These are phyloP conservation scores for Fusarium sp. DNA, from an alignment of 2,329 filamentous ascomycete species.

Conservation along the genomic window DNA sequence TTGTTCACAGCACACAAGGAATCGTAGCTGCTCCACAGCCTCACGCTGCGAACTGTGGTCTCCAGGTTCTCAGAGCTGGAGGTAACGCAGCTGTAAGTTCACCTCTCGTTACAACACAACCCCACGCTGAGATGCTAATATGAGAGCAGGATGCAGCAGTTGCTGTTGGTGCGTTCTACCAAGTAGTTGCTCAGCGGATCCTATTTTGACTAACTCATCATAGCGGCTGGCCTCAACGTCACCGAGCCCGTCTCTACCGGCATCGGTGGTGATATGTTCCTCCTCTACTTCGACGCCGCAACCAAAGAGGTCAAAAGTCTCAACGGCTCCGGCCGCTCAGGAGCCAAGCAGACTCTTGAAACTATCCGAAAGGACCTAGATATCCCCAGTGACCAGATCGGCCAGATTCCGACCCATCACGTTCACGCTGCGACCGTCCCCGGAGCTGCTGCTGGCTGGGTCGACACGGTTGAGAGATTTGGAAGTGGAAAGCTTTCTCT, in stretches of 20 bases:
- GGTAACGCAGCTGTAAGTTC: conserved; percentile 88
- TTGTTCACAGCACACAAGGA: conserved; percentile 91
- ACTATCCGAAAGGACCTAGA: conserved; percentile 74
- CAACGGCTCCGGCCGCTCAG: conserved; percentile 92
- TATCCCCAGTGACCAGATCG: conserved; percentile 63
- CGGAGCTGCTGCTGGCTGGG: conserved; percentile 92
- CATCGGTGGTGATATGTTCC: conserved; percentile 97
- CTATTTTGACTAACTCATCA: background rate
- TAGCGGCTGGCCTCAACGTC: conserved; percentile 89
- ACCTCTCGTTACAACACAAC: too few species aligned
- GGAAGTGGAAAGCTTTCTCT: conserved; percentile 85
- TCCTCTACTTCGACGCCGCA: conserved; percentile 87
- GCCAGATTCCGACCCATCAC: conserved; percentile 75
- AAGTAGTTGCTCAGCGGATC: rapidly evolving
- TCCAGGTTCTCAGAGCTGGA: conserved; percentile 83
- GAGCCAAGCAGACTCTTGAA: conserved; percentile 73
- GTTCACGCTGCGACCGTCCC: conserved; percentile 87
- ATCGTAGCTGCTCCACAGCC: conserved; percentile 93
- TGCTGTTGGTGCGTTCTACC: conserved; percentile 72
- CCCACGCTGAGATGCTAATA: conserved; percentile 9
- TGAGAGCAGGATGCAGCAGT: conserved; percentile 85
- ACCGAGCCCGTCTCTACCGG: conserved; percentile 94
- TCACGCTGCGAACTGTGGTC: conserved; percentile 85
- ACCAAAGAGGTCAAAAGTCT: conserved; percentile 83
- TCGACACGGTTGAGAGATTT: conserved; percentile 86